Evolutionary conservation across 2,329 filamentous ascomycete genomes (phyloP).

Genomic region (Aaosphaeria pasadenensis): DNA sequence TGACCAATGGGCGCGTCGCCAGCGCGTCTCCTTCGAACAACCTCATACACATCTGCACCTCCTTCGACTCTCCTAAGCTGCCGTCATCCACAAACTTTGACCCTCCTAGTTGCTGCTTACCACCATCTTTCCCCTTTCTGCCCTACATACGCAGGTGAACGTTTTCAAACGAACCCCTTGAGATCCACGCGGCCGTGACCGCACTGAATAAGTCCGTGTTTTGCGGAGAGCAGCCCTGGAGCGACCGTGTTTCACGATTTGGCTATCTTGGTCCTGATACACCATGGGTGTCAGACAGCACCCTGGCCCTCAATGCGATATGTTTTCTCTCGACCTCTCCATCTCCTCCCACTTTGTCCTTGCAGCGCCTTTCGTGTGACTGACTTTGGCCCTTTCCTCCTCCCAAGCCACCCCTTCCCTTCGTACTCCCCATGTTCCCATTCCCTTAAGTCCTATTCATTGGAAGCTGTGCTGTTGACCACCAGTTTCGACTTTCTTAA

Average conservation of each 20-base stretch:
- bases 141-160: too few species aligned
- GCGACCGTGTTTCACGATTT: conserved; percentile 22
- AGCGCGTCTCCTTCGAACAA: too few species aligned
- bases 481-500: conserved; percentile 33
- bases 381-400: conserved; percentile 18
- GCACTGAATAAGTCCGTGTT: conserved; percentile 9
- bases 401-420: conserved; percentile 1
- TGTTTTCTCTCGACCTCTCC: neutral
- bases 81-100: too few species aligned
- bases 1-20: too few species aligned
- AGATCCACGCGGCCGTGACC: too few species aligned
- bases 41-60: too few species aligned
- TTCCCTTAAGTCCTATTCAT: conserved; percentile 26
- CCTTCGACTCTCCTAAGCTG: too few species aligned
- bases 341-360: conserved; percentile 4
- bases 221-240: conserved; percentile 9
- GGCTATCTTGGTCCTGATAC: conserved; percentile 24
- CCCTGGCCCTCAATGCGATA: conserved; percentile 34
- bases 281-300: conserved; percentile 21
- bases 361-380: conserved; percentile 29
- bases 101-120: too few species aligned
- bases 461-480: conserved; percentile 35
- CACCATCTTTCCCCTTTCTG: too few species aligned
- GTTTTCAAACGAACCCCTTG: too few species aligned
- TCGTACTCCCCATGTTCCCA: too few species aligned